Evolutionary conservation across 192 early-diverging fungal species (phyloP), one percentile per base, ranked within the genome.

Genomic region (Podila verticillata): DNA sequence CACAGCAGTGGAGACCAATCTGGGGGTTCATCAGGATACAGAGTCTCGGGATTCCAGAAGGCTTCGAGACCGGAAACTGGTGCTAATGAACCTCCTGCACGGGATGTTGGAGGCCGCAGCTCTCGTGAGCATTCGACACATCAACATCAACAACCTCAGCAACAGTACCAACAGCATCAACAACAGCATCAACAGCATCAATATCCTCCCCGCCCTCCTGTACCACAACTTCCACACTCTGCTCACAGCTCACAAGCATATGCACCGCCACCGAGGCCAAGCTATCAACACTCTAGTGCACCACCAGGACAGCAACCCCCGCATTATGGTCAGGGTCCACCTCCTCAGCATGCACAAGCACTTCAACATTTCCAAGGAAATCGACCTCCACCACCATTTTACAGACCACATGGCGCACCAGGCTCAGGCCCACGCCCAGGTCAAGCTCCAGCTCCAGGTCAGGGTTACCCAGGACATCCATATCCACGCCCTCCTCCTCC

Each of bases 11-110:
- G 56, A 26, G 65, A 71, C 32, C 20, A 48, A 7, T 30, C 31
- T 6, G 24, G 54, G 8, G 49, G 39, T 26, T 44, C 61, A 13
- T 66, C 68, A 26, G 69, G 68, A 9, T 79, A 79, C 29, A 68
- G 65, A 9, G 65, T 79, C 15, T 79, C 75, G 34, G 75, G 75
- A 19, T 79, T 79, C 35, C 75, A 79, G n/a, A 79, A 67, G 59
- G 75, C 75, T 0, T 48, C 68, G 9, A 68, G 69, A 54, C 75
- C 75, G 9, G 75, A 79, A 36, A 67, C 75, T 7, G 75, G 75
- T 5, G 73, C 73, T 4, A 7, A 57, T 2, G 69, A 66, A 7
- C 20, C 20, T 24, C 17, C 51, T 17, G 17, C 24, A 12, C n/a
- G 51, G 6, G 51, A 54, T 7, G 0, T 24, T 54, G 24, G 51